Conservation (phyloP, 345 rosid genomes). For the Excoecaria cochinchinensis region DNA sequence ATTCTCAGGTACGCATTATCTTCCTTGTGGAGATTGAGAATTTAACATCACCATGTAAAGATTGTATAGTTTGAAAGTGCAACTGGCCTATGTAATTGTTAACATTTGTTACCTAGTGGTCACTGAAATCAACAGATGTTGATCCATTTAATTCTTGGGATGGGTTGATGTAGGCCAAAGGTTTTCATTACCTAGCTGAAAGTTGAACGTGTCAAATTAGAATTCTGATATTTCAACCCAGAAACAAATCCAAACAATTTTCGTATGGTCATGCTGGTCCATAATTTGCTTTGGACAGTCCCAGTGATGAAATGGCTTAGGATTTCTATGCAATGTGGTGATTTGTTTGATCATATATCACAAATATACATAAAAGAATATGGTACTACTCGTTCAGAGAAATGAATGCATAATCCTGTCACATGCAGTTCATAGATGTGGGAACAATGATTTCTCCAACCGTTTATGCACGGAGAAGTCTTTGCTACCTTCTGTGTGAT, state of each 20-base stretch:
- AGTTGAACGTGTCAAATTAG: not conserved
- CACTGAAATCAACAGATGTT: not conserved
- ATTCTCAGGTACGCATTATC: conserved; percentile 59
- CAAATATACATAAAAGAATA: not conserved
- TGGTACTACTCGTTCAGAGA: not conserved
- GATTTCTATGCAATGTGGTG: not conserved
- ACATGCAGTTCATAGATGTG: conserved; percentile 69
- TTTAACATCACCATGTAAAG: not conserved
- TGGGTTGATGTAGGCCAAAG: not conserved
- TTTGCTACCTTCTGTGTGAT: conserved; percentile 68
- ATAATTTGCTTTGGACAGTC: not conserved
- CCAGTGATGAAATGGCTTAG: not conserved
- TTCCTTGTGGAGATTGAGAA: not conserved
- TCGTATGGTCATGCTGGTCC: not conserved
- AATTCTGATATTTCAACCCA: not conserved
- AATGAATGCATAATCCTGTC: not conserved
- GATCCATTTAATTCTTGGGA: not conserved
- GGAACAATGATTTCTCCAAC: conserved; percentile 89
- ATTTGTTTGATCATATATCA: not conserved
- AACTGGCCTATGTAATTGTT: not conserved
- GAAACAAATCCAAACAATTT: not conserved
- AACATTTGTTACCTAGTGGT: not conserved
- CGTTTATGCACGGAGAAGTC: conserved; percentile 74
- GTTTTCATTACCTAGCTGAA: not conserved
- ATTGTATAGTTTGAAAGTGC: not conserved